Base-by-base conservation (phyloP, 805 yeast species). In the Myxozyma melibiosi region DNA sequence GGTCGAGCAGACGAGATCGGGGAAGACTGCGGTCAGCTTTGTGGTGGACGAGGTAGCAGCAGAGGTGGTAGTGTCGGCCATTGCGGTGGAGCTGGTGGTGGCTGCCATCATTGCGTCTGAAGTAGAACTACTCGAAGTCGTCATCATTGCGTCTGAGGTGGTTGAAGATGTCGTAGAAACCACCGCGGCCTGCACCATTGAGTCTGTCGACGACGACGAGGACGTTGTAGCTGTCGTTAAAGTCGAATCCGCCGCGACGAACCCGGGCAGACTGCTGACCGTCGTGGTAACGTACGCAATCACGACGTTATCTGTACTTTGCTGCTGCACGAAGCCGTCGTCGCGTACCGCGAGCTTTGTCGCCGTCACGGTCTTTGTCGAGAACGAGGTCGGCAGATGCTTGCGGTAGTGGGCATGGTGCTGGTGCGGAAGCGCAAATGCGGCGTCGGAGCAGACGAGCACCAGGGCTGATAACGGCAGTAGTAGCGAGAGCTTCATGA, bases 1-100 rank as follows among this genome's bases (percentile, higher is more conserved):
- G 6, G 53, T 49, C 28, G 53, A 49, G 20, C 53, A 49, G 1
- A n/a, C 27, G 34, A 49, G 11, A 27, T 49, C 53, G 11, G 53
- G 46, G 18, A 49, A 49, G 18, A 49, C 53, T 11, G 39, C 44
- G 6, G 30, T 18, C 11, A 49, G 30, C 18, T 24, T 40, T 4
- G 18, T 33, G 4, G 53, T 11, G 8, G 55, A 16, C 7, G 25
- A 3, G 27, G 28, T 35, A 24, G 44, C 20, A 6, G 45, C 44
- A 11, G 24, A n/a, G 20, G 30, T 8, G 9, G 37, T 5, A 8
- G 44, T 22, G n/a, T n/a, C n/a, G n/a, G n/a, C n/a, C n/a, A n/a
- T n/a, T n/a, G n/a, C n/a, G n/a, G n/a, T n/a, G n/a, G n/a, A n/a
- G n/a, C n/a, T n/a, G n/a, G n/a, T n/a, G n/a, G n/a, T n/a, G n/a